Conservation (phyloP, 352 stramenopile genomes). For the Ophiocytium majus region DNA sequence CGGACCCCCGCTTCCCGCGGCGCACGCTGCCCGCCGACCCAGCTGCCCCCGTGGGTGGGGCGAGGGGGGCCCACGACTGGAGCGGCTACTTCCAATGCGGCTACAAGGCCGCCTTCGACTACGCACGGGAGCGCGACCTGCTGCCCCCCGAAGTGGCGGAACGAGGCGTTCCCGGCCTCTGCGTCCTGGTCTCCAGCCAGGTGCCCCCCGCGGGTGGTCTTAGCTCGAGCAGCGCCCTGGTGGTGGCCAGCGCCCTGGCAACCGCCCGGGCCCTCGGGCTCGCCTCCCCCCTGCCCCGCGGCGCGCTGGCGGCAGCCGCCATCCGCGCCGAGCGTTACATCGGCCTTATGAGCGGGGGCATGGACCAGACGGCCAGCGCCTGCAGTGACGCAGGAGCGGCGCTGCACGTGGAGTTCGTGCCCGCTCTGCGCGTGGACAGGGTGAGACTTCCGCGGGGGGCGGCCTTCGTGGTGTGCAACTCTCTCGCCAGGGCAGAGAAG, state of each 20-base stretch:
- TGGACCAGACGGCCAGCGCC: constrained; percentile 73
- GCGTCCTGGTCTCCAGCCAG: constrained; percentile 67
- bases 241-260: constrained; percentile 68
- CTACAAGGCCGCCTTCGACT: constrained; percentile 60
- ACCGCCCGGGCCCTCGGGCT: constrained; percentile 49
- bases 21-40: constrained; percentile 35
- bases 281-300: constrained; percentile 45
- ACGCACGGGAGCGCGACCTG: neutral
- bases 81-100: constrained; percentile 62
- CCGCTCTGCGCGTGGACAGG: constrained; percentile 45
- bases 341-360: constrained; percentile 73
- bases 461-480: constrained; percentile 73
- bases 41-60: constrained; percentile 11
- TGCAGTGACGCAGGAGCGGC: constrained; percentile 62
- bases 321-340: constrained; percentile 66
- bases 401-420: constrained; percentile 67
- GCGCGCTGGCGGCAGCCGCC: constrained; percentile 65
- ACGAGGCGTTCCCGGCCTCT: neutral
- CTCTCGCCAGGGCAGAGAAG: constrained; percentile 68
- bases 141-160: constrained; percentile 52
- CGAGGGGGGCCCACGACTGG: constrained; percentile 45
- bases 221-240: constrained; percentile 73
- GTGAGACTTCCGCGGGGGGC: constrained; percentile 59
- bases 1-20: constrained; percentile 30
- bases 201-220: constrained; percentile 70